Percentiles rank a stretch among this genome's conserved stretches.
phyloP scores from a whole-genome alignment of 768 basidiomycete genomes.

The Pholiota microspora region DNA sequence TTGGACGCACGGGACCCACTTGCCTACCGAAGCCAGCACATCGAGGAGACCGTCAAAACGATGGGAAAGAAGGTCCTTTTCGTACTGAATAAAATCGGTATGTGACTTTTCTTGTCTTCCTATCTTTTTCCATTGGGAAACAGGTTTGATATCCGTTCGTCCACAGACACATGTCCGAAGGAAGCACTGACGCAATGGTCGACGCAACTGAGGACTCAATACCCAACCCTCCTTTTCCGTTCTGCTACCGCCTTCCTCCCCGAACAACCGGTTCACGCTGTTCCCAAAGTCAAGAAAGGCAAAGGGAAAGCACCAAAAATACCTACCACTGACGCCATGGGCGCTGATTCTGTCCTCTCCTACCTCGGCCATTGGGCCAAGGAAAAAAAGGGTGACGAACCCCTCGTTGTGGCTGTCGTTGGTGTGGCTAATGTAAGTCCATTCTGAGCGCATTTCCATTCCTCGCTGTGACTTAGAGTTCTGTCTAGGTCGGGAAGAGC shows the following conservation, averaged over 20 bases:
- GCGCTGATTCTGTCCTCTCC: constrained; percentile 49
- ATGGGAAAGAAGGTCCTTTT: constrained; percentile 48
- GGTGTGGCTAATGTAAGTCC: constrained; percentile 77
- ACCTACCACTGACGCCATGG: constrained; percentile 56
- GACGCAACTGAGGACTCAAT: constrained; percentile 50
- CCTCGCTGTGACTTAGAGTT: neutral
- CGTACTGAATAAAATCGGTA: constrained; percentile 89
- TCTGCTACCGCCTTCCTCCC: constrained; percentile 69
- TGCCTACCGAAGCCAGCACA: constrained; percentile 58
- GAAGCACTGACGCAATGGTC: constrained; percentile 77
- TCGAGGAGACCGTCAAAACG: constrained; percentile 54
- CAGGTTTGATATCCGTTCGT: neutral
- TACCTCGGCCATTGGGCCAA: constrained; percentile 46
- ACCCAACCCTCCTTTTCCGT: constrained; percentile 72
- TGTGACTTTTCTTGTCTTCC: constrained; percentile 23
- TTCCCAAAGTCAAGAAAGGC: constrained; percentile 28
- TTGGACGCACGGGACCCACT: constrained; percentile 85
- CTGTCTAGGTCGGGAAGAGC: constrained; percentile 73
- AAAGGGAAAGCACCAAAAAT: constrained; percentile 44
- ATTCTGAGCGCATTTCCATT: constrained; percentile 7
- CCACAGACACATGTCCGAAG: constrained; percentile 72
- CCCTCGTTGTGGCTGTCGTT: constrained; percentile 72
- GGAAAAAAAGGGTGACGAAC: constrained; percentile 44
- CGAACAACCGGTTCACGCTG: constrained; percentile 14
- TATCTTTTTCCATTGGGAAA: neutral